Evolutionary conservation across 148 eudicot species (phyloP), one percentile per base, ranked within the genome.

Genomic region (Fagopyrum homotropicum): DNA sequence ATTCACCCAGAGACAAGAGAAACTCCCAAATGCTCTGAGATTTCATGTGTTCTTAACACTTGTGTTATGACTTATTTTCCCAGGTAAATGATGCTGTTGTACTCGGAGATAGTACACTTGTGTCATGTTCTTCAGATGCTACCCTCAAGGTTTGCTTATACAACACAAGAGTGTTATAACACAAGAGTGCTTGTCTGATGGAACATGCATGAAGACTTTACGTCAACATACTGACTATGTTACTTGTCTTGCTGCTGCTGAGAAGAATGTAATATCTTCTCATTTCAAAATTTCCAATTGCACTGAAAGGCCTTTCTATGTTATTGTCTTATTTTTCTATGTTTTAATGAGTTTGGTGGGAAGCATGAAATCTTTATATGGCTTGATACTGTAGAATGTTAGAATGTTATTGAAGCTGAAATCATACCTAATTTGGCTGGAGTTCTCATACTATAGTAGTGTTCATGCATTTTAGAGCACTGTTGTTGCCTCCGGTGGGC

Each of bases 161-260:
- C 35, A 40, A 40, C 15, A 35, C 11, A 35, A 40, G 71, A 66
- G 43, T 14, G 71, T 5, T 11, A 66, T n/a, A n/a, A n/a, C n/a
- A n/a, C n/a, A n/a, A n/a, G n/a, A 93, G 98, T 78, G 93, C 82
- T 82, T 85, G 78, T 84, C 91, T 17, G 87, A 89, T 79, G 99
- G 96, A 83, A 76, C 81, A 75, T 90, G 97, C 76, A 80, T 85
- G 11, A 90, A 82, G 85, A 95, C 99, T 69, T 83, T 95, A 52
- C 96, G 89, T 64, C 99, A 95, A 75, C 99, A 95, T 84, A 89
- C 97, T 35, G 99, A 95, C 75, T 95, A 95, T 83, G 94, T 95
- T 68, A 92, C 96, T 68, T 90, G 96, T 80, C 96, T 95, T 74
- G 99, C 99, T 75, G 87, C 97, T 56, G 87, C 97, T 60, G 90